phyloP scores from a whole-genome alignment of 2,329 filamentous ascomycete genomes.

The Colletotrichum siamense region DNA sequence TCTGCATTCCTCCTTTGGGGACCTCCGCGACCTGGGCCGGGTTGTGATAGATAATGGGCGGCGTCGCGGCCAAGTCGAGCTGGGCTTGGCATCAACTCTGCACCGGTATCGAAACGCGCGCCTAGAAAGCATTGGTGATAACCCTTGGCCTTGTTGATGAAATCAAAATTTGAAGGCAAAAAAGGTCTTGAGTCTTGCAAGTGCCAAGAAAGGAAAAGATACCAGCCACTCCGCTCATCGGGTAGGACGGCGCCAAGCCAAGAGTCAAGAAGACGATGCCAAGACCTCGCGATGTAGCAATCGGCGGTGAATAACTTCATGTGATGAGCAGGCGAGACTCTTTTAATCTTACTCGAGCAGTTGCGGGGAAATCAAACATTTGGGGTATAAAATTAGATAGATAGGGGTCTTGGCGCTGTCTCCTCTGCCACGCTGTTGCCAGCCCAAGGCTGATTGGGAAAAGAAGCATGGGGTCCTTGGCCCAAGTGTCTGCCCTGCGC shows the following conservation, averaged over 20 bases:
- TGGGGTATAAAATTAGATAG: slow-evolving; percentile 2
- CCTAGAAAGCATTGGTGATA: not conserved
- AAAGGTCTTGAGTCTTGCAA: not conserved
- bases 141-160: not conserved
- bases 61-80: not conserved
- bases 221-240: not conserved
- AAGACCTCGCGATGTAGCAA: slow-evolving; percentile 3
- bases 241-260: not conserved
- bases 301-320: not conserved
- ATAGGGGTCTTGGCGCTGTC: slow-evolving; percentile 3
- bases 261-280: not conserved
- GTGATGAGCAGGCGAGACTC: not conserved
- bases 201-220: not conserved
- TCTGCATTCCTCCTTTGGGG: not conserved
- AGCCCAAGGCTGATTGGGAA: not conserved
- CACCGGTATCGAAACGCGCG: not conserved
- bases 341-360: not conserved
- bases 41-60: not conserved
- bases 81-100: slow-evolving; percentile 5
- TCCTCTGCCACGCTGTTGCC: not conserved
- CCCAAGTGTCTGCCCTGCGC: not conserved
- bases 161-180: not conserved
- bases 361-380: slow-evolving; percentile 9
- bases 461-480: not conserved
- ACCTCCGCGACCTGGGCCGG: not conserved